Percentiles rank a stretch among this genome's conserved stretches.
These are phyloP conservation scores for Achaetomiella virescens DNA, from an alignment of 495 filamentous ascomycete genomes.

Conservation along the genomic window DNA sequence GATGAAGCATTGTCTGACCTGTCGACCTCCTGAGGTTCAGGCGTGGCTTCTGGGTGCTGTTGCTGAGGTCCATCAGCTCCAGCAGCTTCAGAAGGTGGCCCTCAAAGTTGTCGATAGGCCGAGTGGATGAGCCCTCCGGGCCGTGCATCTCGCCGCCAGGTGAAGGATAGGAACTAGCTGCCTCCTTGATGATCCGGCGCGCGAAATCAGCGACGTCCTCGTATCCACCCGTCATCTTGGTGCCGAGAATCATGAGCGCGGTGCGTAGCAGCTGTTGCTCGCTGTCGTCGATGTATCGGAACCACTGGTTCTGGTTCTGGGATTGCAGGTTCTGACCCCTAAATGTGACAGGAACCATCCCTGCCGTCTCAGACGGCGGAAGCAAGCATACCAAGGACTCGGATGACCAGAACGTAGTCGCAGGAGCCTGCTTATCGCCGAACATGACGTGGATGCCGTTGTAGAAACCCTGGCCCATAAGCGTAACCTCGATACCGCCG, in stretches of 20 bases:
- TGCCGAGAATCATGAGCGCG: conserved; percentile 50
- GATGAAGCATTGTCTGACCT: conserved; percentile 77
- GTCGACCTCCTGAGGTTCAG: conserved; percentile 55
- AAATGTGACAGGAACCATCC: conserved; percentile 69
- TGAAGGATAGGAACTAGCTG: conserved; percentile 16
- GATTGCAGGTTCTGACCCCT: conserved; percentile 38
- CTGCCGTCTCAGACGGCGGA: conserved; percentile 64
- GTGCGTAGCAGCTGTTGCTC: conserved; percentile 64
- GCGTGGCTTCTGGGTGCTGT: conserved; percentile 58
- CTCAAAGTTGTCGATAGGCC: conserved; percentile 45
- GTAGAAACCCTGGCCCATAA: conserved; percentile 72
- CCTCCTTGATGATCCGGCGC: conserved; percentile 43
- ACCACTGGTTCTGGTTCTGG: conserved; percentile 48
- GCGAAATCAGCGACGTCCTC: conserved; percentile 49
- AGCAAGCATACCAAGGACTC: conserved; percentile 77
- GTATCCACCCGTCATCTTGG: conserved; percentile 49
- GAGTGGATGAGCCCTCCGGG: conserved; percentile 7
- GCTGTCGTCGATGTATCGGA: conserved; percentile 74
- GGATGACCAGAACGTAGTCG: conserved; percentile 77
- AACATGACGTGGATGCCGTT: conserved; percentile 82
- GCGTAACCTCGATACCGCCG: conserved; percentile 80
- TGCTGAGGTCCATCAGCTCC: conserved; percentile 71
- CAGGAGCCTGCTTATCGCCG: conserved; percentile 68
- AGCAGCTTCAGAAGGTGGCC: conserved; percentile 64
- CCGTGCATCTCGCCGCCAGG: conserved; percentile 13